Percentiles rank a stretch among this genome's conserved stretches.
phyloP scores from a whole-genome alignment of 129 eudicot genomes.

The Chrysanthemum lavandulifolium region DNA sequence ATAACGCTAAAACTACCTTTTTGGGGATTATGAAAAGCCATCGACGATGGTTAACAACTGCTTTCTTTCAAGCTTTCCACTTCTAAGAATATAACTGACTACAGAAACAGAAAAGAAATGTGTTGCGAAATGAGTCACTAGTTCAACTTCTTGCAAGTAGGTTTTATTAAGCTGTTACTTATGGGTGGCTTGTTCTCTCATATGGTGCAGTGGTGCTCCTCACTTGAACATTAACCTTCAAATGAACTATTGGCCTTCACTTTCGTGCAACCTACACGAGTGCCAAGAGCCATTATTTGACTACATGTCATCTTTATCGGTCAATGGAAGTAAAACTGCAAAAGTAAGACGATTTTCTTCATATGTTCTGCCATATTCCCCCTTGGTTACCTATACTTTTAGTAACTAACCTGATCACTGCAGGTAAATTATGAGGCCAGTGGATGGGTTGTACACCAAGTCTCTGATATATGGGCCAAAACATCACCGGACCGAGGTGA shows the following conservation, averaged over 20 bases:
- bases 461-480: conserved; percentile 93
- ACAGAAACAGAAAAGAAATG: too few species aligned
- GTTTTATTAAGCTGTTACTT: background rate
- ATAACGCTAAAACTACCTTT: too few species aligned
- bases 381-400: background rate
- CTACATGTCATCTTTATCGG: conserved; percentile 62
- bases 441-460: conserved; percentile 94
- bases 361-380: conserved; percentile 12
- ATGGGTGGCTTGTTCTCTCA: conserved; percentile 11
- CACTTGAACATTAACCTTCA: conserved; percentile 92
- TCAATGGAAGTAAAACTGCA: conserved; percentile 77
- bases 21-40: too few species aligned
- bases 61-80: too few species aligned
- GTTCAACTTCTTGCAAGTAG: background rate
- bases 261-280: conserved; percentile 83
- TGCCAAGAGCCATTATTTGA: conserved; percentile 85
- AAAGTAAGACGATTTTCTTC: conserved; percentile 45
- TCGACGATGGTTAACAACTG: too few species aligned
- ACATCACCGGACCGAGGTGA: conserved; percentile 82
- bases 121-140: too few species aligned
- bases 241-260: conserved; percentile 97
- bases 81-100: too few species aligned
- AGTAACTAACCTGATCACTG: background rate
- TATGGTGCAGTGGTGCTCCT: conserved; percentile 69
- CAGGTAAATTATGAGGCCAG: conserved; percentile 82